Evolutionary conservation across 2,329 filamentous ascomycete species (phyloP).

Genomic region (Plectosphaerella sp.): DNA sequence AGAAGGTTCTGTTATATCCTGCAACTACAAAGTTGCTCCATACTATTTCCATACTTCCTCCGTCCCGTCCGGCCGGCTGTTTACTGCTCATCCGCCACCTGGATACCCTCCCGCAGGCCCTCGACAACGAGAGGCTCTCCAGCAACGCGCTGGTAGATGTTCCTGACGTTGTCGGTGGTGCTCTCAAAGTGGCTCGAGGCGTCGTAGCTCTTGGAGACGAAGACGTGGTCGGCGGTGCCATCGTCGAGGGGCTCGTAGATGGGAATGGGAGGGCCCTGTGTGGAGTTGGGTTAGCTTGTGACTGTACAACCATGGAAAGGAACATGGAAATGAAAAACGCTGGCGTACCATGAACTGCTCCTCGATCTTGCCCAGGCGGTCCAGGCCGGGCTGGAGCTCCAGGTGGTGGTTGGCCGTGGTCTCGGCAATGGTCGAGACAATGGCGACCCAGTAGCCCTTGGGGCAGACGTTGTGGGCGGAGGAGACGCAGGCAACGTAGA

Average conservation of each 20-base stretch:
- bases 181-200: constrained; percentile 98
- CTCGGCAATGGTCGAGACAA: constrained; percentile 96
- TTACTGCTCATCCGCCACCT: constrained; percentile 64
- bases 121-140: constrained; percentile 86
- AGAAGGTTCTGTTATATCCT: constrained; percentile 1
- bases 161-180: constrained; percentile 81
- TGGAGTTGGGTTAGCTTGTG: background rate
- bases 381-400: constrained; percentile 87
- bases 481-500: constrained; percentile 95
- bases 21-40: background rate
- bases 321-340: no score
- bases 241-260: constrained; percentile 86
- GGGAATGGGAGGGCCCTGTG: constrained; percentile 74
- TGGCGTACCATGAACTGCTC: constrained; percentile 84
- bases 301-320: no score
- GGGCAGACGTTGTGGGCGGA: constrained; percentile 97
- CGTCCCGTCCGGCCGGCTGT: background rate
- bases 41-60: background rate
- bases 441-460: constrained; percentile 98
- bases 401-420: constrained; percentile 88
- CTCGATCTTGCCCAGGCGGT: constrained; percentile 87
- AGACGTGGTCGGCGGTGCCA: constrained; percentile 84
- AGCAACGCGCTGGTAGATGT: constrained; percentile 81
- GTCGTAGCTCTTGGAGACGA: constrained; percentile 98
- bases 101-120: constrained; percentile 75